A percentile compares a stretch with the other conserved stretches of the same genome.
phyloP scores from a whole-genome alignment of 202 grass and related monocot species.

The Digitaria exilis region DNA sequence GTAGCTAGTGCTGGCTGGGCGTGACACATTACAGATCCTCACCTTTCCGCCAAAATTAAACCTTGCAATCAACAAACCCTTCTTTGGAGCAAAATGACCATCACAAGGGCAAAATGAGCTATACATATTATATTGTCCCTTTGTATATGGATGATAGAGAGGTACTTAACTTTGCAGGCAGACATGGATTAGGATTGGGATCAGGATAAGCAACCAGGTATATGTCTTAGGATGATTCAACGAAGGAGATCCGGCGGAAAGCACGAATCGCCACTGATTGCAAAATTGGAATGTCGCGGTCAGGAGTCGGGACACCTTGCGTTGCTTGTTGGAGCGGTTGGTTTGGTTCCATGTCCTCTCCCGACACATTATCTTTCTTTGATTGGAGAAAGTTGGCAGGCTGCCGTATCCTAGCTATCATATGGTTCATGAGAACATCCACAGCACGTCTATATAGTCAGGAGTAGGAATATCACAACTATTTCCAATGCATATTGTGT shows the following conservation, averaged over 20 bases:
- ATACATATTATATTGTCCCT: too few relatives aligned
- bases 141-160: not conserved
- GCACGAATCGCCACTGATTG: not conserved
- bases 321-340: conserved; percentile 3
- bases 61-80: not conserved
- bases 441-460: not conserved
- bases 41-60: not conserved
- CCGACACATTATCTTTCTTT: too few relatives aligned
- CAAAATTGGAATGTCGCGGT: conserved; percentile 3
- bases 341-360: not conserved
- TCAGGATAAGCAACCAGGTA: not conserved
- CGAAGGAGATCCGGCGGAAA: not conserved
- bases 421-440: not conserved
- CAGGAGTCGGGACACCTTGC: conserved; percentile 1
- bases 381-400: not conserved
- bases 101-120: not conserved
- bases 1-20: too few relatives aligned
- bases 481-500: not conserved
- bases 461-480: not conserved
- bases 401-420: not conserved
- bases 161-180: not conserved
- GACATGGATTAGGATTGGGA: not conserved
- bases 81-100: not conserved
- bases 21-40: not conserved
- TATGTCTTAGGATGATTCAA: not conserved